phyloP scores from a whole-genome alignment of 2,329 filamentous ascomycete species.

The Ceratocystis diversiconidia region DNA sequence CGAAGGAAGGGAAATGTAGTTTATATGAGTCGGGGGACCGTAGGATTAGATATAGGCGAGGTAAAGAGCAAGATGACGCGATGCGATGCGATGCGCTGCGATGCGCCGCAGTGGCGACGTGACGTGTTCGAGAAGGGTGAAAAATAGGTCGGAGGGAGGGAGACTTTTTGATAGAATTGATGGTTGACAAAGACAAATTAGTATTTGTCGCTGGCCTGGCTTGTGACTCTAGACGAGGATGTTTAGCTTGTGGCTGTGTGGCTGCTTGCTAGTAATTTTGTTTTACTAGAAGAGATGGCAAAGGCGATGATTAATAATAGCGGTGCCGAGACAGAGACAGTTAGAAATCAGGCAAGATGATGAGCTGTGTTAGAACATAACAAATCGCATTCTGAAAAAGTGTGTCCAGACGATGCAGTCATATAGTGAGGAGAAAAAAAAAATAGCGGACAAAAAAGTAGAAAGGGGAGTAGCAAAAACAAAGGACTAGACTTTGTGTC shows the following conservation, averaged over 20 bases:
- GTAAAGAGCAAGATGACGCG: not conserved
- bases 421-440: not conserved
- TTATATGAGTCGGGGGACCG: not conserved
- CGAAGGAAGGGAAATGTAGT: not conserved
- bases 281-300: not conserved
- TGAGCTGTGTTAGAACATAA: not conserved
- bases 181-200: not conserved
- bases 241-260: not conserved
- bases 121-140: conserved; percentile 1
- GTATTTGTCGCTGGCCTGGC: not conserved
- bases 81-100: not conserved
- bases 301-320: not conserved
- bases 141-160: not conserved
- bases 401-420: not conserved
- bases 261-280: not conserved
- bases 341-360: not conserved
- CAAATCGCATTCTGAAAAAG: conserved; percentile 4
- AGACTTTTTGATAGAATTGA: not conserved
- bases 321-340: not conserved
- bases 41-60: not conserved
- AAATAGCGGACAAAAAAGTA: not conserved
- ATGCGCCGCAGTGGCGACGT: conserved; percentile 3
- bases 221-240: not conserved
- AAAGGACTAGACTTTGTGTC: not conserved
- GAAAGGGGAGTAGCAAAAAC: not conserved